Evolutionary conservation across 1,284 basidiomycete genomes (phyloP).

Genomic region (Athelia psychrophila): DNA sequence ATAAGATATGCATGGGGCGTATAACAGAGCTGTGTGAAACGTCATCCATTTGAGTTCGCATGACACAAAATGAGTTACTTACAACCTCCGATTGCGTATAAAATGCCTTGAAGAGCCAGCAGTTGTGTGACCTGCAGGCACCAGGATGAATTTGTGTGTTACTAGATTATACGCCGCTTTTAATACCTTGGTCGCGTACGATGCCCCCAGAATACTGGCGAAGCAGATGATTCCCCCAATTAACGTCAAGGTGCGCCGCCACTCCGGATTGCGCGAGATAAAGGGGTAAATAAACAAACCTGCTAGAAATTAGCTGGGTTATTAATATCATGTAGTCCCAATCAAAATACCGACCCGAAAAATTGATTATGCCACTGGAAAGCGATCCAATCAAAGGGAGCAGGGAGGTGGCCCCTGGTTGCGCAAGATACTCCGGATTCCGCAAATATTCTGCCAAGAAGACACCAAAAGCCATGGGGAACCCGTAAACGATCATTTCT

Average conservation of each 20-base stretch:
- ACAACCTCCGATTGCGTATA: slow-evolving; percentile 37
- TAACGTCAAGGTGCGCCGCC: slow-evolving; percentile 26
- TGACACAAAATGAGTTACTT: slow-evolving; percentile 8
- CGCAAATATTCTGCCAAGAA: slow-evolving; percentile 31
- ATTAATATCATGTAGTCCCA: too few relatives aligned
- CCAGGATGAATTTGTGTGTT: too few relatives aligned
- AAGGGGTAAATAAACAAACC: slow-evolving; percentile 23
- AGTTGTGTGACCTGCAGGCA: slow-evolving; percentile 33
- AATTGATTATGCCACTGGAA: slow-evolving; percentile 31
- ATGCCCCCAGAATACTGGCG: slow-evolving; percentile 30
- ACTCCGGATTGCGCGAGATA: slow-evolving; percentile 27
- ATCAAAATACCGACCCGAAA: slow-evolving; percentile 27
- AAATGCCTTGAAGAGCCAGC: slow-evolving; percentile 33
- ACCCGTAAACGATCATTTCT: slow-evolving; percentile 36
- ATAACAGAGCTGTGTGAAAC: slow-evolving; percentile 26
- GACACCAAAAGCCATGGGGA: slow-evolving; percentile 31
- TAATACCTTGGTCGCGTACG: slow-evolving; percentile 30
- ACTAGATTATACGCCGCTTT: too few relatives aligned
- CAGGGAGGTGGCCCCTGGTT: slow-evolving; percentile 21
- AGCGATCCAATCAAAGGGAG: slow-evolving; percentile 32
- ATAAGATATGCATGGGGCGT: slow-evolving; percentile 31
- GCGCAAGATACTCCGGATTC: slow-evolving; percentile 21
- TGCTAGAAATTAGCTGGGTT: slow-evolving; percentile 1
- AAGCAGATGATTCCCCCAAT: slow-evolving; percentile 26
- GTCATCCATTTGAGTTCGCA: too few relatives aligned